Evolutionary conservation across 306 rosid genomes (phyloP).

Genomic region (Pachyrhizus erosus): DNA sequence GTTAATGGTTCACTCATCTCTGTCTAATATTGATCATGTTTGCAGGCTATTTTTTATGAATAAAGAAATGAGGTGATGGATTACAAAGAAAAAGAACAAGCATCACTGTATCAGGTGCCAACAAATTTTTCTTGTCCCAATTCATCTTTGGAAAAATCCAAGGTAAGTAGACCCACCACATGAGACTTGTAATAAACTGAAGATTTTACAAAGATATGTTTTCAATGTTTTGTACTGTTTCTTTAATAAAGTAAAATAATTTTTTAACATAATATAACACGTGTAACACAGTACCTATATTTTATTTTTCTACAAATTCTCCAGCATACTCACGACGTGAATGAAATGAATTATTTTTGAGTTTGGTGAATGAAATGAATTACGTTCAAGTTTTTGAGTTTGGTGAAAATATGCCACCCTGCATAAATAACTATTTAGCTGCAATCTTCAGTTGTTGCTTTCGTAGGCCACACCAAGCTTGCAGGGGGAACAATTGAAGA

Average conservation of each 20-base stretch:
- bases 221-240: too few relatives aligned
- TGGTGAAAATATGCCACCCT: too few relatives aligned
- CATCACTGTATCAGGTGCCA: background rate
- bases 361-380: too few relatives aligned
- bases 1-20: background rate
- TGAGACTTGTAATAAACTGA: background rate
- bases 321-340: too few relatives aligned
- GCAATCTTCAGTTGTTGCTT: too few relatives aligned
- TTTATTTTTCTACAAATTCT: too few relatives aligned
- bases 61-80: background rate
- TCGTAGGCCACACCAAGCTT: too few relatives aligned
- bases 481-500: too few relatives aligned
- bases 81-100: background rate
- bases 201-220: background rate
- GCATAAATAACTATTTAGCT: too few relatives aligned
- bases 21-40: background rate
- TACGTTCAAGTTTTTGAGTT: background rate
- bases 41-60: background rate
- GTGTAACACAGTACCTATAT: background rate
- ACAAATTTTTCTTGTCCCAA: background rate
- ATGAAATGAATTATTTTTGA: too few relatives aligned
- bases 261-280: background rate
- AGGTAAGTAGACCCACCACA: background rate
- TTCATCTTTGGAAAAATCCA: background rate
- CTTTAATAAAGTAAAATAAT: too few relatives aligned